phyloP scores from a whole-genome alignment of 169 alveolate genomes.

The Babesia sp. region DNA sequence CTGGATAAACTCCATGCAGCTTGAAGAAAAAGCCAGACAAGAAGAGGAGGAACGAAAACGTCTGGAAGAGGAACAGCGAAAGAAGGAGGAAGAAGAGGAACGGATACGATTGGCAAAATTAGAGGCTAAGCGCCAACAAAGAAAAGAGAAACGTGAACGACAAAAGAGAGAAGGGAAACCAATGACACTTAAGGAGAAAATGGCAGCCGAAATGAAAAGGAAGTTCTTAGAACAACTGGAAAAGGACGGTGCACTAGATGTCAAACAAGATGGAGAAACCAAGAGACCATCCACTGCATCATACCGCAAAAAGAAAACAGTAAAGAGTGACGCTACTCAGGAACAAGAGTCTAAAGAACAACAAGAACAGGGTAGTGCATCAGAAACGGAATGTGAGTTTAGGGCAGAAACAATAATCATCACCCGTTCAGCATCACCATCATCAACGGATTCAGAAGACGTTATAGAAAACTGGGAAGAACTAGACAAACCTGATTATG shows the following conservation, averaged over 20 bases:
- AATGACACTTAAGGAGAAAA: constrained; percentile 77
- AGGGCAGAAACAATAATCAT: neutral
- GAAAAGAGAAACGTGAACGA: constrained; percentile 81
- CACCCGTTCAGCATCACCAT: neutral
- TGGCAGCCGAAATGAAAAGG: constrained; percentile 76
- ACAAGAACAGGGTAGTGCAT: constrained; percentile 22
- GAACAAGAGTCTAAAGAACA: constrained; percentile 29
- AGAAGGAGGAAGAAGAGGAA: constrained; percentile 62
- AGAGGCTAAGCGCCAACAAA: constrained; percentile 77
- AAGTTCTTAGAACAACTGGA: constrained; percentile 74
- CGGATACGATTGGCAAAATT: constrained; percentile 27
- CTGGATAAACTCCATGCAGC: constrained; percentile 5
- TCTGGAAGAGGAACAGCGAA: constrained; percentile 78
- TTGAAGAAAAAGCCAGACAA: constrained; percentile 74
- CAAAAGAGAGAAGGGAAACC: constrained; percentile 82
- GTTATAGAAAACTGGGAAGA: constrained; percentile 69
- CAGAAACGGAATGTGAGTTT: neutral
- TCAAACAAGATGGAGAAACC: constrained; percentile 54
- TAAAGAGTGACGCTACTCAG: constrained; percentile 20
- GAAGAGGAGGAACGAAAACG: constrained; percentile 79
- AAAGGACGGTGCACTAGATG: constrained; percentile 66
- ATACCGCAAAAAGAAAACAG: constrained; percentile 38
- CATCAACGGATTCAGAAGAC: constrained; percentile 21
- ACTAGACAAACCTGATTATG: constrained; percentile 5
- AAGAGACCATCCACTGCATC: neutral